Evolutionary conservation across 1,139 yeast genomes (phyloP).

Genomic region (Lodderomyces beijingensis): DNA sequence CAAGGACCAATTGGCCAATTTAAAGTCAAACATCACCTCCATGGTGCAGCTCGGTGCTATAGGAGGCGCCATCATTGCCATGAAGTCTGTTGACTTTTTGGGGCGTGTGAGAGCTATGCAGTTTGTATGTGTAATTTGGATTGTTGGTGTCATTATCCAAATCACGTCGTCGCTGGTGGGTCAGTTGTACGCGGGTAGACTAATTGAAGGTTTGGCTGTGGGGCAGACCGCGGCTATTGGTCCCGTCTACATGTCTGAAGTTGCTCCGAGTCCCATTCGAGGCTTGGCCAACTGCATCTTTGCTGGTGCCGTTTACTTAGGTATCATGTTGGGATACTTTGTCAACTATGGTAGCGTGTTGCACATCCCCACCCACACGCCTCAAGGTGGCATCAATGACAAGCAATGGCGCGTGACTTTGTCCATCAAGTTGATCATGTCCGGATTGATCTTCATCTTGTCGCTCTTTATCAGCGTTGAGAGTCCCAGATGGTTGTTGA

Average conservation of each 20-base stretch:
- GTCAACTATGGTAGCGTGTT: constrained; percentile 41
- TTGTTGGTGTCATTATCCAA: constrained; percentile 46
- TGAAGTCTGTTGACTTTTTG: constrained; percentile 42
- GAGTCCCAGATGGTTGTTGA: constrained; percentile 45
- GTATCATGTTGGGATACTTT: constrained; percentile 50
- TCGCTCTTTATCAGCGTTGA: constrained; percentile 37
- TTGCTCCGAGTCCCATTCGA: constrained; percentile 50
- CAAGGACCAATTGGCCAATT: constrained; percentile 35
- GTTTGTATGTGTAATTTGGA: constrained; percentile 40
- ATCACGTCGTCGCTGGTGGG: constrained; percentile 41
- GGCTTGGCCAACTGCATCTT: constrained; percentile 49
- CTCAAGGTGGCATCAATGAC: constrained; percentile 15
- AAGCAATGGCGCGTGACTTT: constrained; percentile 38
- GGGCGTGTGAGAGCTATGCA: constrained; percentile 56
- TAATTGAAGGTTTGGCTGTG: constrained; percentile 51
- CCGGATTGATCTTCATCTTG: constrained; percentile 36
- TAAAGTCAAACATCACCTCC: constrained; percentile 52
- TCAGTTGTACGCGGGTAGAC: constrained; percentile 51
- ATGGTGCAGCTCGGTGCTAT: constrained; percentile 63
- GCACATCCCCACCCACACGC: constrained; percentile 19
- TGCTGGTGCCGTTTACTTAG: constrained; percentile 54
- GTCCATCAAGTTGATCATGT: constrained; percentile 36
- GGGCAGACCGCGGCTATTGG: constrained; percentile 58
- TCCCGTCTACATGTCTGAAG: constrained; percentile 47
- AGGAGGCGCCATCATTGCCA: constrained; percentile 51